Conservation (phyloP, 2,329 filamentous ascomycete species). For the Cladorrhinum sp. region DNA sequence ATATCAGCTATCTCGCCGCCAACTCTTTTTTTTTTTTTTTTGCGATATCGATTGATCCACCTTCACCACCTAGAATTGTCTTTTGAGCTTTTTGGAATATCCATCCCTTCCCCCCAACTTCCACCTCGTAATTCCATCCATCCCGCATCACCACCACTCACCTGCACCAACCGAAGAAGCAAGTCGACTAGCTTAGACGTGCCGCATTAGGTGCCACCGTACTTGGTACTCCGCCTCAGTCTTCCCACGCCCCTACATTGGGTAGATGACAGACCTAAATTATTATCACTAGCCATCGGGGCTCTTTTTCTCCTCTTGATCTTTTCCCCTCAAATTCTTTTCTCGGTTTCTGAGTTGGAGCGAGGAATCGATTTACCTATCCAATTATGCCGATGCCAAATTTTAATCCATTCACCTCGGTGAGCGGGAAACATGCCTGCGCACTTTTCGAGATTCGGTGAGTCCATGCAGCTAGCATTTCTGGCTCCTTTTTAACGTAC, state of each 20-base stretch:
- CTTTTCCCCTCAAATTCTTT: neutral
- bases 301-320: constrained; percentile 10
- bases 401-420: constrained; percentile 54
- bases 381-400: constrained; percentile 47
- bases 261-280: constrained; percentile 9
- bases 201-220: constrained; percentile 3
- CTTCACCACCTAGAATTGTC: neutral
- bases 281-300: constrained; percentile 14
- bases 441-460: constrained; percentile 59
- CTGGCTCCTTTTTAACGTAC: neutral
- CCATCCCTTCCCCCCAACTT: constrained; percentile 1
- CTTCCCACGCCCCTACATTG: constrained; percentile 13
- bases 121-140: constrained; percentile 1
- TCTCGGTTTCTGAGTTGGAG: neutral
- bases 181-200: neutral
- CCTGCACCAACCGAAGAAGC: neutral
- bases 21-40: neutral
- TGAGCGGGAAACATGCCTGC: constrained; percentile 49
- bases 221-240: constrained; percentile 7
- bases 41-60: neutral
- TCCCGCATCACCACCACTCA: neutral
- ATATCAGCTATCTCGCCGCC: neutral
- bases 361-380: neutral
- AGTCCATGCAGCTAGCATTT: constrained; percentile 26
- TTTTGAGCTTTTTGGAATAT: neutral